phyloP scores from a whole-genome alignment of 208 protist species.

The Leishmania tarentolae region DNA sequence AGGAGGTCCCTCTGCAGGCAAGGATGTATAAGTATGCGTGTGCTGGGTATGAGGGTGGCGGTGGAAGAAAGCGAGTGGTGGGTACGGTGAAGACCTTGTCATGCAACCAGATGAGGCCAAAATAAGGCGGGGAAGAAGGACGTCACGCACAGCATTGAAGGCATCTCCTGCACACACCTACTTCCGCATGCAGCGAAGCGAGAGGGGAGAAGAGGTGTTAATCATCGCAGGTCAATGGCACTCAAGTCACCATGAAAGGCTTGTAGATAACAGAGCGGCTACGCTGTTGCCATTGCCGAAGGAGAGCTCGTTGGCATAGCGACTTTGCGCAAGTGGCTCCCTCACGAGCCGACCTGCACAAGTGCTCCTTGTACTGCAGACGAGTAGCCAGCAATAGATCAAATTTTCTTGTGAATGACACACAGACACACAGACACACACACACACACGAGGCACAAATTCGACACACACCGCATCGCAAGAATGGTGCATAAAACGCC shows the following conservation, averaged over 20 bases:
- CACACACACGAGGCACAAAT: conserved; percentile 1
- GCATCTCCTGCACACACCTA: neutral
- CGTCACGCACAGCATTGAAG: neutral
- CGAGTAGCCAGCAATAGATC: neutral
- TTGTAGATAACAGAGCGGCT: neutral
- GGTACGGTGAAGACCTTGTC: too few species aligned
- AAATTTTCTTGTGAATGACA: neutral
- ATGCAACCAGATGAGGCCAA: neutral
- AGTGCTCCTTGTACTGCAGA: neutral
- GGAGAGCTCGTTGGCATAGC: neutral
- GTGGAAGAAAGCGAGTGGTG: neutral
- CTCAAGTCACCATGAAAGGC: neutral
- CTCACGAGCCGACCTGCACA: neutral
- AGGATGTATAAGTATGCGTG: neutral
- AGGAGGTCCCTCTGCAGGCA: neutral
- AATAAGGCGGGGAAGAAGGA: neutral
- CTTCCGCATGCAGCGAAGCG: neutral
- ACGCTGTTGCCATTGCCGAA: neutral
- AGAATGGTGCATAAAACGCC: neutral
- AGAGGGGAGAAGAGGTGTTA: neutral
- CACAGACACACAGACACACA: neutral
- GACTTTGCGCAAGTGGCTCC: neutral
- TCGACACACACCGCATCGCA: neutral
- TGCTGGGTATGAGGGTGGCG: neutral
- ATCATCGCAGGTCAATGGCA: neutral